phyloP scores from a whole-genome alignment of 345 rosid species.

The Pugionium cornutum region DNA sequence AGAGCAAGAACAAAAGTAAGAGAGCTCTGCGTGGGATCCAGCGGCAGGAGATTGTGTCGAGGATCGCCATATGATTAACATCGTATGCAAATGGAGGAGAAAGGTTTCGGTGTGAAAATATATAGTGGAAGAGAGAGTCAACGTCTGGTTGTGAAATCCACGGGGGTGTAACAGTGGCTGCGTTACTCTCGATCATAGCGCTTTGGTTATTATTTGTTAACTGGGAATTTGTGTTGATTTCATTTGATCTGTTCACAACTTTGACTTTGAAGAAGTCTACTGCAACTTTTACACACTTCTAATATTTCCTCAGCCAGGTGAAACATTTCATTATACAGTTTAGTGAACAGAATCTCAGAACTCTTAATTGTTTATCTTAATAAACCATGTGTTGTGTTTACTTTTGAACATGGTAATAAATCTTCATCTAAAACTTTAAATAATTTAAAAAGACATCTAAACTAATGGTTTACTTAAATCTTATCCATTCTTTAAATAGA shows the following conservation, averaged over 20 bases:
- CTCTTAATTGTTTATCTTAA: too few species aligned
- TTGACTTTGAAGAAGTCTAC: conserved; percentile 38
- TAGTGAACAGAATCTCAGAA: too few species aligned
- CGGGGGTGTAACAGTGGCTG: conserved; percentile 22
- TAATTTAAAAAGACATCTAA: too few species aligned
- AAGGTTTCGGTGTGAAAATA: conserved; percentile 25
- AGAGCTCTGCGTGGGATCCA: conserved; percentile 22
- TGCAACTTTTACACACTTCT: conserved; percentile 17
- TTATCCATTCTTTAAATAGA: too few species aligned
- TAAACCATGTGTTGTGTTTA: too few species aligned
- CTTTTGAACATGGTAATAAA: too few species aligned
- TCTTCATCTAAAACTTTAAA: too few species aligned
- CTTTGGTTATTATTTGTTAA: conserved; percentile 6
- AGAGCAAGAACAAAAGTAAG: conserved; percentile 27
- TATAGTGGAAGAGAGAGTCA: conserved; percentile 34
- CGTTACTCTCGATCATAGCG: conserved; percentile 34
- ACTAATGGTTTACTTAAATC: too few species aligned
- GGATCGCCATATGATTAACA: conserved; percentile 36
- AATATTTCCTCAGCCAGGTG: too few species aligned
- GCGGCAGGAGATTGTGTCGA: conserved; percentile 16
- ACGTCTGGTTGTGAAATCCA: conserved; percentile 34
- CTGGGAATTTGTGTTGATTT: not conserved
- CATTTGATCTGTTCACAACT: conserved; percentile 32
- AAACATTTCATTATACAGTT: too few species aligned
- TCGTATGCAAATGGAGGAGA: conserved; percentile 30